Percentiles rank a stretch among this genome's conserved stretches.
Evolutionary conservation across 163 green algal species (phyloP).

Genomic region (Trebouxiophyceae sp.): DNA sequence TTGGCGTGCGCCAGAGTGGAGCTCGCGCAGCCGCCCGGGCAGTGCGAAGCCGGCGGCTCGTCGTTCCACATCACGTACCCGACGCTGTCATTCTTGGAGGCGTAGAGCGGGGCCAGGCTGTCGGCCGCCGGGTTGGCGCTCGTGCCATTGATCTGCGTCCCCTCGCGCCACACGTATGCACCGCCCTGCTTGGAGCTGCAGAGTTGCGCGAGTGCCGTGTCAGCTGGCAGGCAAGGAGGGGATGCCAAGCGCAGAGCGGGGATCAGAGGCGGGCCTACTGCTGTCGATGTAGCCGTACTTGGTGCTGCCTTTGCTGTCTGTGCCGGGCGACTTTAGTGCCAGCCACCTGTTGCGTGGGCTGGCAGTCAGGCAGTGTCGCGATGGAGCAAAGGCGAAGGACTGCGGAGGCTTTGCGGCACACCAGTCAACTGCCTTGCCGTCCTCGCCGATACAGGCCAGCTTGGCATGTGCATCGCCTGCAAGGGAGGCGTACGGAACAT

Average conservation of each 20-base stretch:
- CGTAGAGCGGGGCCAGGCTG: background rate
- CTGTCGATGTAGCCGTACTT: background rate
- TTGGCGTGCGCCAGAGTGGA: constrained; percentile 1
- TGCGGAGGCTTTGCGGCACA: too few relatives aligned
- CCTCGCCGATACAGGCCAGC: too few relatives aligned
- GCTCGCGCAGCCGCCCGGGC: background rate
- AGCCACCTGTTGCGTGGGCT: constrained; percentile 2
- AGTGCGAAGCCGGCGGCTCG: background rate
- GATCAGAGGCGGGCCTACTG: background rate
- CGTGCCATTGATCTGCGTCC: background rate
- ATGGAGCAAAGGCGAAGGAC: too few relatives aligned
- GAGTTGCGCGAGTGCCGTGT: too few relatives aligned
- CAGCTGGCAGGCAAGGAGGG: too few relatives aligned
- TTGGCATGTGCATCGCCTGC: too few relatives aligned
- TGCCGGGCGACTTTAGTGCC: background rate
- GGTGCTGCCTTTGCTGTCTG: background rate
- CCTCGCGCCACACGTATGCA: background rate
- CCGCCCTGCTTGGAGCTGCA: too few relatives aligned
- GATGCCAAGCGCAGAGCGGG: too few relatives aligned
- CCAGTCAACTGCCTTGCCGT: too few relatives aligned
- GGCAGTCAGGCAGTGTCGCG: too few relatives aligned
- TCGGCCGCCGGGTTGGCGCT: background rate
- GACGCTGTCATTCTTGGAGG: background rate
- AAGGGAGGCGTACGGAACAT: too few relatives aligned
- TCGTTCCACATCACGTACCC: constrained; percentile 6